Evolutionary conservation across 306 rosid species (phyloP), one percentile per base, ranked within the genome.

Genomic region (Cucumis cinereus): DNA sequence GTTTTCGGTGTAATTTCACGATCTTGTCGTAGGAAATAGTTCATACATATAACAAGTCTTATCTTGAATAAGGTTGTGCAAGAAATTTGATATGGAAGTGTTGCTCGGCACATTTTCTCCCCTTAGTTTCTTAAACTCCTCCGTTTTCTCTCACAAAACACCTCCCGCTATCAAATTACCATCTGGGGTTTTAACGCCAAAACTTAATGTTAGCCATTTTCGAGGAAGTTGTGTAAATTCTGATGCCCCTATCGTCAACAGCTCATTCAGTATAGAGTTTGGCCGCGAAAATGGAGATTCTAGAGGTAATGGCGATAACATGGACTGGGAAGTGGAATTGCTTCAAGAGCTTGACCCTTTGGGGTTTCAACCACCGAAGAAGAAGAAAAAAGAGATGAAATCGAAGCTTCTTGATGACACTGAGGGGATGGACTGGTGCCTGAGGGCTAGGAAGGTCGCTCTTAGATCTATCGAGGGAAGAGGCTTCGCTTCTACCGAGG

Each of bases 351-450:
- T 93, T 20, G 94, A 89, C 74, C 97, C 96, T 30, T 82, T 88
- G 73, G 89, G 87, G 77, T 87, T 85, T 59, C 86, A 84, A 50
- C 78, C 87, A 75, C 95, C 96, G 17, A 83, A 81, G 80, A 91
- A 88, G 82, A 87, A 80, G 78, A 90, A 53, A 35, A 87, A 85
- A 66, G 84, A 79, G 40, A 84, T 81, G 63, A 80, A 36, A 24
- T 84, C 88, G 10, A 80, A 70, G 83, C n/a, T 90, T 77, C 81
- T 87, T 77, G 83, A 90, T 53, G 94, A 85, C 20, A 79, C 81
- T 38, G 89, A 86, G 33, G 88, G 83, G 73, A 91, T 90, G 97
- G 98, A 89, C 71, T 94, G 98, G 98, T 90, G 96, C 60, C 75
- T 81, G 81, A 87, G 90, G 75, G 97, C 98, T 20, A 87, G 97